phyloP scores from a whole-genome alignment of 306 rosid species.

The Herpetospermum pedunculosum region DNA sequence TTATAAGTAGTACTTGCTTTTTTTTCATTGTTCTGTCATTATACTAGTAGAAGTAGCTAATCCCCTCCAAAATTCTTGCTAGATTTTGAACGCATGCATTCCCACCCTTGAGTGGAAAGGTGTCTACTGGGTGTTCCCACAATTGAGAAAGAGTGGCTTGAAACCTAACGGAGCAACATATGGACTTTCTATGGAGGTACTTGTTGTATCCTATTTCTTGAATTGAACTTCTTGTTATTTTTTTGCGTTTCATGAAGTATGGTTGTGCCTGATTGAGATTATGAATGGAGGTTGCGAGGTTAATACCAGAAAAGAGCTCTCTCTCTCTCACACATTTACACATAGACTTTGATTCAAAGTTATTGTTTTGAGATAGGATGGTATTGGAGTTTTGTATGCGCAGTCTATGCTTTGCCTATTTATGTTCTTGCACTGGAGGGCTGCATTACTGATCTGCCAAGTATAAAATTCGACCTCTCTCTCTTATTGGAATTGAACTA shows the following conservation, averaged over 20 bases:
- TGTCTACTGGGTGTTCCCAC: constrained; percentile 71
- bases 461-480: background rate
- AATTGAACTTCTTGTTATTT: background rate
- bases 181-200: constrained; percentile 99
- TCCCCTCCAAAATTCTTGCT: constrained; percentile 21
- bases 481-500: background rate
- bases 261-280: background rate
- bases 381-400: background rate
- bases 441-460: background rate
- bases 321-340: background rate
- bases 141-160: constrained; percentile 48
- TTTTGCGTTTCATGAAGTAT: background rate
- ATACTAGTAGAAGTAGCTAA: background rate
- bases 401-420: background rate
- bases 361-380: background rate
- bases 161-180: constrained; percentile 77
- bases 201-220: constrained; percentile 12
- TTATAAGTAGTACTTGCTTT: background rate
- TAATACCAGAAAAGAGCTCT: background rate
- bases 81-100: constrained; percentile 89
- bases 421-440: background rate
- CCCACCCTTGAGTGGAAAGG: constrained; percentile 74
- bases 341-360: background rate
- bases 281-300: background rate
- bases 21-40: background rate